Evolutionary conservation across 1,139 yeast species (phyloP), one percentile per base, ranked within the genome.

Genomic region (Sugiyamaella grinbergsii): DNA sequence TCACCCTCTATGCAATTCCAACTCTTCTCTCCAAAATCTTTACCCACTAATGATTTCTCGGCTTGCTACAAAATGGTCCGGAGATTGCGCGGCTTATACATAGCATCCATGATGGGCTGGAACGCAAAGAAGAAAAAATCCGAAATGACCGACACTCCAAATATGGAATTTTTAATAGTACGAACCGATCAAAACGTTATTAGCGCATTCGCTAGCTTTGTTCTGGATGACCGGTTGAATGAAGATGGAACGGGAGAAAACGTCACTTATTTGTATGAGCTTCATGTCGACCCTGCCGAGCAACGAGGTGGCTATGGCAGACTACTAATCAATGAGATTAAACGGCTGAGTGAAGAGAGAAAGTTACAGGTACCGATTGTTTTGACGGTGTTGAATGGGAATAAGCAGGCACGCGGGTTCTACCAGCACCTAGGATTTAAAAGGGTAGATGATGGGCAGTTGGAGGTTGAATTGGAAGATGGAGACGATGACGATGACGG

Each of bases 261-360:
- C 26, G 76, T 73, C 22, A 62, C 81, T 5, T 81, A 79, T 58
- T 66, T 81, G 32, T 81, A 78, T 60, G 85, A 81, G 61, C 73
- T 81, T 45, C 85, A 81, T 52, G 72, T 79, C 2, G 18, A 51
- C 47, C 69, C 75, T 6, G 18, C 51, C 18, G 63, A 49, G 49
- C 78, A 74, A 53, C 63, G 68, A 7, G 52, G 51, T 11, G 62
- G 68, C 10, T 43, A 72, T 2, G 84, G 83, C 0, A 37, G 64
- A 2, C 26, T 26, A 4, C 59, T 80, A 28, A 63, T 80, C 43
- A 49, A 56, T n/a, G n/a, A 39, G 10, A 63, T 63, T 49, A 41
- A 19, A 20, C 40, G 28, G 19, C 23, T 38, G 7, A 51, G 39
- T 22, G 22, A 20, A 23, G 32, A 46, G 3, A 6, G 10, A n/a